Conservation (phyloP, 768 basidiomycete species). For the Tylopilus rubrobrunneus region DNA sequence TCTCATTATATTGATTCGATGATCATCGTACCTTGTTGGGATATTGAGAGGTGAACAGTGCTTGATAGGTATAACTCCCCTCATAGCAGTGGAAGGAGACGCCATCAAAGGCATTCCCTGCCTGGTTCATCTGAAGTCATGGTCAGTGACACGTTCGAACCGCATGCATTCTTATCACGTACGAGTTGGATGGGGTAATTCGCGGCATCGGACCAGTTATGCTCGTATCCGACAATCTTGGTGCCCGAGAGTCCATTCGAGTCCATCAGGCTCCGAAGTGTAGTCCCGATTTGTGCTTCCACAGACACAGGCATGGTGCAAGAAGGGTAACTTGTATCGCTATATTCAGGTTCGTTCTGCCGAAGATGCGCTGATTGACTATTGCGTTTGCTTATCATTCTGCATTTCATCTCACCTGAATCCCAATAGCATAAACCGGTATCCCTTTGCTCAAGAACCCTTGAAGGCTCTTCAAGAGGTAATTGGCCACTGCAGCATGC, state of each 20-base stretch:
- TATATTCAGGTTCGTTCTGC: slow-evolving; percentile 54
- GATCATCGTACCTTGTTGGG: slow-evolving; percentile 43
- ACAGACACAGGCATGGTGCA: slow-evolving; percentile 49
- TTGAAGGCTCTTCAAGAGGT: slow-evolving; percentile 69
- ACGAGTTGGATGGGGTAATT: slow-evolving; percentile 59
- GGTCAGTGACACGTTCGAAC: background rate
- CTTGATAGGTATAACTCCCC: slow-evolving; percentile 52
- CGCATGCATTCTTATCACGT: slow-evolving; percentile 7
- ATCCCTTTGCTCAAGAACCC: slow-evolving; percentile 63
- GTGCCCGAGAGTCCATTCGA: slow-evolving; percentile 57
- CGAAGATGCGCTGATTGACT: background rate
- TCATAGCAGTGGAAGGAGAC: slow-evolving; percentile 72
- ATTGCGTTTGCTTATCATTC: background rate
- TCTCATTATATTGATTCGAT: background rate
- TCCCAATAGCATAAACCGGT: slow-evolving; percentile 56
- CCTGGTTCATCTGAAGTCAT: slow-evolving; percentile 49
- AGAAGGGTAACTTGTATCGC: slow-evolving; percentile 66
- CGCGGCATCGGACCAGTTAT: slow-evolving; percentile 70
- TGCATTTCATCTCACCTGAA: slow-evolving; percentile 35
- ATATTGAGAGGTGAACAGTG: slow-evolving; percentile 50
- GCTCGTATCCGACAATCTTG: slow-evolving; percentile 66
- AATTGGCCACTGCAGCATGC: slow-evolving; percentile 53
- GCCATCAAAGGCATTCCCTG: slow-evolving; percentile 53
- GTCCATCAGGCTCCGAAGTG: slow-evolving; percentile 57
- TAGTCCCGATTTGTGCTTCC: slow-evolving; percentile 56